Conservation (phyloP, 306 rosid species). For the Vachellia collinsii region DNA sequence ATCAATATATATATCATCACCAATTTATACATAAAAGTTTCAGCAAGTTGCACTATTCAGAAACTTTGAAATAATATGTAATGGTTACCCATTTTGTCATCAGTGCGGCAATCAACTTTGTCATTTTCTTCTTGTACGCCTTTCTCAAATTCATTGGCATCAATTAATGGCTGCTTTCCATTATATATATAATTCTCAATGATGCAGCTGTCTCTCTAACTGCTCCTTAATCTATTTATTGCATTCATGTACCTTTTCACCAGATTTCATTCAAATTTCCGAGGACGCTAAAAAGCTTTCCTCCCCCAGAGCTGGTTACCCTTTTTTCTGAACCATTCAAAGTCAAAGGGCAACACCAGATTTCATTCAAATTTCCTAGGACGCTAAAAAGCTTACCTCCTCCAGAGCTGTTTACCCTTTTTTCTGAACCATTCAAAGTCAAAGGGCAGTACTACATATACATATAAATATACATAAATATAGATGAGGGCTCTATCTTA, state of each 20-base stretch:
- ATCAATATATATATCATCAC: not conserved
- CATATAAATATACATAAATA: no score
- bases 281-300: not conserved
- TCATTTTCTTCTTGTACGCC: conserved; percentile 33
- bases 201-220: conserved; percentile 39
- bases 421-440: not conserved
- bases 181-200: conserved; percentile 31
- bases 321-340: not conserved
- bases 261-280: conserved; percentile 1
- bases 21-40: not conserved
- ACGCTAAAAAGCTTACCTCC: not conserved
- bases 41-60: not conserved
- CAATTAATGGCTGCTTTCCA: not conserved
- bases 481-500: not conserved
- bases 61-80: not conserved
- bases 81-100: not conserved
- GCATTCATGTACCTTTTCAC: conserved; percentile 38
- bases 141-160: not conserved
- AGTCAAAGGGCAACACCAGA: conserved; percentile 10
- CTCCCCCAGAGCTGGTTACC: not conserved
- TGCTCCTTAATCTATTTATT: conserved; percentile 39
- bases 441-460: not conserved
- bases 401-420: not conserved
- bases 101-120: conserved; percentile 33
- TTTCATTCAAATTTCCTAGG: not conserved